Conservation (phyloP, 352 stramenopile species). For the Phytophthora boehmeriae region DNA sequence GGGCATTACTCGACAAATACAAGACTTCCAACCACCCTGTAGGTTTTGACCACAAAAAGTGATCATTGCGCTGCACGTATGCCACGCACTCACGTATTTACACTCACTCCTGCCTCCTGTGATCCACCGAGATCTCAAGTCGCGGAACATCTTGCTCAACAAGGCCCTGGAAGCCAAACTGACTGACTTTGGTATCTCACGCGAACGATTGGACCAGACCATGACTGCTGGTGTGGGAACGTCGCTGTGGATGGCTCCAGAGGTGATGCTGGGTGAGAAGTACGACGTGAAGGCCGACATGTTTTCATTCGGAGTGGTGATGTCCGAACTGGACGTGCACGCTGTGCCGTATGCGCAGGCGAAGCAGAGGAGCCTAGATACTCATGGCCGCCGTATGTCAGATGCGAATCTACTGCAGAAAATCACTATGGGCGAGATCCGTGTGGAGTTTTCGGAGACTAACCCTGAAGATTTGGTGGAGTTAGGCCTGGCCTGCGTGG, state of each 20-base stretch:
- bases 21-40: not conserved
- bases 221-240: conserved; percentile 28
- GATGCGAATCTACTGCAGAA: conserved; percentile 29
- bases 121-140: conserved; percentile 80
- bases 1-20: conserved; percentile 29
- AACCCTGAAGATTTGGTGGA: conserved; percentile 28
- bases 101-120: conserved; percentile 49
- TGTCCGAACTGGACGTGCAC: conserved; percentile 45
- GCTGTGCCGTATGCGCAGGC: conserved; percentile 22
- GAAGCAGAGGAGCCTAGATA: not conserved
- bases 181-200: conserved; percentile 57
- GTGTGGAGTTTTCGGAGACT: conserved; percentile 17
- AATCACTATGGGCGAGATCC: conserved; percentile 22
- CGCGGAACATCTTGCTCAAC: conserved; percentile 70
- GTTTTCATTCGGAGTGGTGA: conserved; percentile 35
- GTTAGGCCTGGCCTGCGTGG: conserved; percentile 31
- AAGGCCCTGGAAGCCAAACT: conserved; percentile 48
- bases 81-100: conserved; percentile 51
- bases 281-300: conserved; percentile 33
- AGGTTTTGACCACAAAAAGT: conserved; percentile 17
- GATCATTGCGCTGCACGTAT: conserved; percentile 41
- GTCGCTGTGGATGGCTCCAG: conserved; percentile 24
- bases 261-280: conserved; percentile 23
- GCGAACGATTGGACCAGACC: conserved; percentile 14
- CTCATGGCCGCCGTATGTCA: conserved; percentile 25